phyloP scores from a whole-genome alignment of 306 rosid species.

The Castanopsis chinensis region DNA sequence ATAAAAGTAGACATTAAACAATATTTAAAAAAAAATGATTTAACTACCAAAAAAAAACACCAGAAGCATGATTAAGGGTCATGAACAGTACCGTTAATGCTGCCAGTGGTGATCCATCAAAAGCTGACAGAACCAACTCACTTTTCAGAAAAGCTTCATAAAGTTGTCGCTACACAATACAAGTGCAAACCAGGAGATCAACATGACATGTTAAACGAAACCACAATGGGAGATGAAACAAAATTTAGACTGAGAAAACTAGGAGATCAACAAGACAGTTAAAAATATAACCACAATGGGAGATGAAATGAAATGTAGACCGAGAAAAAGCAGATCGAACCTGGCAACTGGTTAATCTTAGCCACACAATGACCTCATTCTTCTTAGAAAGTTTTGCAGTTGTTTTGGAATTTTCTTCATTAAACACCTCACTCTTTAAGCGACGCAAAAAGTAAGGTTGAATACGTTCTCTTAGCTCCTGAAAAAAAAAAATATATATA shows the following conservation, averaged over 20 bases:
- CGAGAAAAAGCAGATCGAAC: conserved; percentile 34
- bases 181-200: conserved; percentile 9
- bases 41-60: not conserved
- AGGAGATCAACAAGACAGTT: conserved; percentile 6
- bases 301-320: not conserved
- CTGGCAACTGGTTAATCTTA: conserved; percentile 73
- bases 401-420: conserved; percentile 52
- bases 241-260: not conserved
- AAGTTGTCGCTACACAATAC: conserved; percentile 58
- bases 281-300: not conserved
- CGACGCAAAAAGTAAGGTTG: conserved; percentile 88
- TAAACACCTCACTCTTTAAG: conserved; percentile 78
- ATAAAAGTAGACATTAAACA: not conserved
- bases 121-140: conserved; percentile 89
- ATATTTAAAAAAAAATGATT: not conserved
- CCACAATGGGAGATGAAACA: not conserved
- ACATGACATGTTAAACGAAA: not conserved
- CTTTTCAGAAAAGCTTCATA: conserved; percentile 81
- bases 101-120: conserved; percentile 90
- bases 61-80: conserved; percentile 14
- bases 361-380: conserved; percentile 88
- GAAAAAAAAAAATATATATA: not conserved
- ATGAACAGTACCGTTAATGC: conserved; percentile 68
- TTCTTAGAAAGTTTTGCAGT: conserved; percentile 69
- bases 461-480: conserved; percentile 81